These are phyloP conservation scores for Astrocystis sublimbata DNA, from an alignment of 495 filamentous ascomycete species.

Conservation along the genomic window DNA sequence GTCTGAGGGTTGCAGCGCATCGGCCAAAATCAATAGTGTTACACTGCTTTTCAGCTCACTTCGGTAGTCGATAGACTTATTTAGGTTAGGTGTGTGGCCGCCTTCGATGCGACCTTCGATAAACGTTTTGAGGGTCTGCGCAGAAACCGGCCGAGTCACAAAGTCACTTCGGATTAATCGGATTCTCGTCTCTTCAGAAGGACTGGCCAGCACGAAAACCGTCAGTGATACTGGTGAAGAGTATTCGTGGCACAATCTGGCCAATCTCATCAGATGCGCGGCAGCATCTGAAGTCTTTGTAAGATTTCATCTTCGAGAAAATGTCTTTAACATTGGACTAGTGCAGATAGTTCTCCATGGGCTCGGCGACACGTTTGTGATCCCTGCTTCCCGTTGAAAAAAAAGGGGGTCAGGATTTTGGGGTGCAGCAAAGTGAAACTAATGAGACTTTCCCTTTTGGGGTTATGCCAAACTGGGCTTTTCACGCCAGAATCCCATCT, in stretches of 20 bases:
- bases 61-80: not conserved
- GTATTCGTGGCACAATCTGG: not conserved
- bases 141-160: not conserved
- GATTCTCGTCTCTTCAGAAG: not conserved
- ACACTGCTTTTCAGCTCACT: constrained; percentile 15
- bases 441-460: constrained; percentile 3
- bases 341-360: not conserved
- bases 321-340: too few species aligned
- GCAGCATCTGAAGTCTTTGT: not conserved
- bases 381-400: constrained; percentile 1
- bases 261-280: not conserved
- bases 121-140: not conserved
- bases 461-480: constrained; percentile 13
- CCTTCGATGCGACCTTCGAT: not conserved
- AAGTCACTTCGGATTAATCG: not conserved
- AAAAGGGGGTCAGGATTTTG: not conserved
- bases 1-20: constrained; percentile 10
- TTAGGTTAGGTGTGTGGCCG: not conserved
- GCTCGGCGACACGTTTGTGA: not conserved
- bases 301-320: not conserved
- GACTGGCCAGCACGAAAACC: too few species aligned
- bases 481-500: constrained; percentile 7
- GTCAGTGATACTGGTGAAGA: too few species aligned
- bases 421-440: not conserved
- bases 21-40: constrained; percentile 5